phyloP scores from a whole-genome alignment of 495 filamentous ascomycete genomes.

The Cenococcum geophilum region DNA sequence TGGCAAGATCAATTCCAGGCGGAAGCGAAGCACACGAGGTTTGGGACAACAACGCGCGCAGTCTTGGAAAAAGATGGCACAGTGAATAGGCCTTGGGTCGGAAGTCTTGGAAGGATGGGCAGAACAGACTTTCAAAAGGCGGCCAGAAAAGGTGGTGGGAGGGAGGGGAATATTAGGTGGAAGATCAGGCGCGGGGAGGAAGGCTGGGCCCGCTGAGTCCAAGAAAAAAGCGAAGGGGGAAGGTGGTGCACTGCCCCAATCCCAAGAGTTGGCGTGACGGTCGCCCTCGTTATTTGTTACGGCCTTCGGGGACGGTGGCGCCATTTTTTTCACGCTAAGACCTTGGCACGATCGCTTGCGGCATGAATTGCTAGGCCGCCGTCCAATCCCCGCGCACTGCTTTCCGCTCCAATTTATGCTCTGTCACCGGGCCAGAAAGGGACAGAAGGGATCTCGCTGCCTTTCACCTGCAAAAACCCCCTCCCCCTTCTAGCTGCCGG shows the following conservation, averaged over 20 bases:
- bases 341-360: neutral
- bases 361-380: no score
- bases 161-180: neutral
- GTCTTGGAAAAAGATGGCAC: no score
- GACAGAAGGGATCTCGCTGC: no score
- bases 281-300: no score
- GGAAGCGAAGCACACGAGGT: neutral
- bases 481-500: no score
- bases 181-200: conserved; percentile 5
- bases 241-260: neutral
- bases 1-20: neutral
- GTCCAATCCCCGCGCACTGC: no score
- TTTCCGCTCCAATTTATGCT: no score
- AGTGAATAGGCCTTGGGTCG: no score
- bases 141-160: neutral
- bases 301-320: neutral
- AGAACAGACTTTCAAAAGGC: neutral
- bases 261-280: neutral
- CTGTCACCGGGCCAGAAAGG: no score
- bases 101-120: no score
- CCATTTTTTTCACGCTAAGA: neutral
- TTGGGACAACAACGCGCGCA: neutral
- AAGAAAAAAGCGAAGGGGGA: neutral
- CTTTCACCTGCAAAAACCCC: no score
- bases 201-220: conserved; percentile 3